Evolutionary conservation across 2,329 filamentous ascomycete species (phyloP).

Genomic region (Apiospora pterosperma): DNA sequence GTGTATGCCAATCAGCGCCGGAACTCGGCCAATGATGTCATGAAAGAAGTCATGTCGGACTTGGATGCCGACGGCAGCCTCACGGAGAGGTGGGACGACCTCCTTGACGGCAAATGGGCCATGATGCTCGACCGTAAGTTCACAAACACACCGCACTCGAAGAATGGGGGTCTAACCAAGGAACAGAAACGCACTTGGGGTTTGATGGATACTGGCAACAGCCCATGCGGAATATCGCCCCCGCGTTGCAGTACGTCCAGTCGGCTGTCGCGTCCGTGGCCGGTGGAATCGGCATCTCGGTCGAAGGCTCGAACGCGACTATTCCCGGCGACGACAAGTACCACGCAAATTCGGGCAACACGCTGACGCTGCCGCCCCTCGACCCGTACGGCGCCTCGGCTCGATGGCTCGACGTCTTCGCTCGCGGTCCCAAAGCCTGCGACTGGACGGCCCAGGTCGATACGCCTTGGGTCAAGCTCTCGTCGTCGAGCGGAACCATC

Average conservation of each 20-base stretch:
- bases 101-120: slow-evolving; percentile 61
- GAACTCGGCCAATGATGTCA: slow-evolving; percentile 49
- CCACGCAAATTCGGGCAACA: slow-evolving; percentile 52
- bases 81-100: slow-evolving; percentile 52
- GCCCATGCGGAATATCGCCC: slow-evolving; percentile 67
- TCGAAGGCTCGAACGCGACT: slow-evolving; percentile 64
- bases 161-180: neutral
- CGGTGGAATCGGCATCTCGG: slow-evolving; percentile 60
- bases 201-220: slow-evolving; percentile 63
- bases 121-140: slow-evolving; percentile 55
- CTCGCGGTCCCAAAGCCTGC: slow-evolving; percentile 51
- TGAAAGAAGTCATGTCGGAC: slow-evolving; percentile 46
- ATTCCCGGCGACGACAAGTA: slow-evolving; percentile 65
- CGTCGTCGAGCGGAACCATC: slow-evolving; percentile 46
- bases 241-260: slow-evolving; percentile 58
- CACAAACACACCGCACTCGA: neutral
- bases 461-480: slow-evolving; percentile 49
- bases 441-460: slow-evolving; percentile 48
- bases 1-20: slow-evolving; percentile 49
- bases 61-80: slow-evolving; percentile 56
- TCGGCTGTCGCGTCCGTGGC: slow-evolving; percentile 53
- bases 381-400: slow-evolving; percentile 54
- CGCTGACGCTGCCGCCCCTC: slow-evolving; percentile 51
- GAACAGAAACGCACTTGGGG: slow-evolving; percentile 47
- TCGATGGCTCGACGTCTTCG: slow-evolving; percentile 63